Base-by-base conservation (phyloP, 2,329 filamentous ascomycete species). In the Paecilomyces sp. region DNA sequence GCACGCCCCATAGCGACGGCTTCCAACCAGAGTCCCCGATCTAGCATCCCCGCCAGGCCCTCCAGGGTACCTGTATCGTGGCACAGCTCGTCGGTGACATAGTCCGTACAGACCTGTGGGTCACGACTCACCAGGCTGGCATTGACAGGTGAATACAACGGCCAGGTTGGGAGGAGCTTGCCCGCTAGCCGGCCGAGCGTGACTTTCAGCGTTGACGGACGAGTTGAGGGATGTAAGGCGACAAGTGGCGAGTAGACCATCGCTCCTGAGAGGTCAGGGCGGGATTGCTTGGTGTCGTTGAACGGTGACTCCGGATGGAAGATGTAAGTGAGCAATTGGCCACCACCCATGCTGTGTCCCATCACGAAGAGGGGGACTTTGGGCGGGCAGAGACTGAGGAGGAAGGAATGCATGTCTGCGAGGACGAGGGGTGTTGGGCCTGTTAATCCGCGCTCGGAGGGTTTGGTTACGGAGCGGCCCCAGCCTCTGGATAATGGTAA, bases 271-370 rank as follows among this genome's bases (percentile, higher is more conserved):
- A 47, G 41, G 15, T 18, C 3, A 18, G 41, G 41, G 41, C 41
- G 8, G 41, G 36, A 18, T 47, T 47, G 36, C 3, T 47, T 47
- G 36, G 15, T 18, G 75, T 74, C 61, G 22, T 61, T 30, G 63
- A 65, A 72, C 24, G 65, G 68, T 13, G 65, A 69, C n/a, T 63
- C 63, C 25, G 67, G 70, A n/a, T 70, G 64, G n/a, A 76, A 66
- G 13, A 70, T 78, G 66, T 85, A 87, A 52, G 84, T 86, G 8
- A 96, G 77, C 5, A 87, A 83, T 74, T 95, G 83, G 25, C 86
- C 90, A 61, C 92, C 92, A 64, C 92, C 92, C 91, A 96, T 96
- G 24, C 88, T 92, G 75, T 96, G 91, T 57, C 92, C 92, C 79
- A 94, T 86, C 22, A 97, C 82, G 76, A 96, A 97, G 15, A 95